Base-by-base conservation (phyloP, 331 rosid species). In the Prunus yedoensis region DNA sequence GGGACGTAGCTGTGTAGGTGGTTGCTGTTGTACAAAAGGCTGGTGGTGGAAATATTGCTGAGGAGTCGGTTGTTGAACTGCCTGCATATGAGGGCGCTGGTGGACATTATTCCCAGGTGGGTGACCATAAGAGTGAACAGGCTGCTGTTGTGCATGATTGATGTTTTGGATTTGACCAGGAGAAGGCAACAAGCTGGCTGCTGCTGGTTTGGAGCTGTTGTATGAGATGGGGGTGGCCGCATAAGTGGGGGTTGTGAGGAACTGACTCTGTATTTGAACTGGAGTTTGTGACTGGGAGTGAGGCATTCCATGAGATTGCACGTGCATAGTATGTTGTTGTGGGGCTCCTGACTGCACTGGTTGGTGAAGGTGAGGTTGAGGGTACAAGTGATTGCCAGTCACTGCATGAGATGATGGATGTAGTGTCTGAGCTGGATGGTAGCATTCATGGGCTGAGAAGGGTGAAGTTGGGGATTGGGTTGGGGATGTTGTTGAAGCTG, bases 381-480 rank as follows among this genome's bases (percentile, higher is more conserved):
- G 90, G 79, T 83, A 90, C 4, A 89, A 88, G 68, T 85, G 87
- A 84, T 90, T 89, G 49, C 93, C 96, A 2, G 89, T 83, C 68
- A 87, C 88, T 18, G 87, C 88, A 80, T 90, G 87, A 18, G 89
- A 74, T 12, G 89, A 70, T 69, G 92, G 79, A 82, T 75, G 82
- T 76, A 79, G 94, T 62, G 73, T 73, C 81, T 87, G 99, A 70
- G 73, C 76, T 84, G 97, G 65, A 81, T 79, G 71, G 79, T 87
- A 77, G 87, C 81, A 74, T 79, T 65, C 64, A 75, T 83, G 50
- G 58, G 72, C 60, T 83, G 85, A 61, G 85, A 81, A 43, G 76
- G 74, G 50, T 78, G 90, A 65, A 79, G 76, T 82, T 84, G 94
- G 51, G 88, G 57, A 64, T 74, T 79, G 81, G 78, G 90, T 77